These are phyloP conservation scores for Thamnidium elegans DNA, from an alignment of 192 early-diverging fungal genomes.

Conservation along the genomic window DNA sequence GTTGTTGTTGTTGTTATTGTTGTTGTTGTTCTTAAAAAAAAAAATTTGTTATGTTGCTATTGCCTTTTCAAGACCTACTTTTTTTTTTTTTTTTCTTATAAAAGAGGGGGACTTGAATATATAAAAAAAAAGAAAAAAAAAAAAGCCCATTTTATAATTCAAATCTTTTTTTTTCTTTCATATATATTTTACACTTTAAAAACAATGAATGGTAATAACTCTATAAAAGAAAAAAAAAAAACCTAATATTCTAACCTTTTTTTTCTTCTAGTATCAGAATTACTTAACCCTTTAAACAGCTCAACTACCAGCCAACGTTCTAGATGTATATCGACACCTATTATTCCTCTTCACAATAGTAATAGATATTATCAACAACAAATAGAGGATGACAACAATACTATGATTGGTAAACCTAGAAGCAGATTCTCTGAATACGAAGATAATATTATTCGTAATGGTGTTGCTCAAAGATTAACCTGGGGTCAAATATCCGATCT, in stretches of 20 bases:
- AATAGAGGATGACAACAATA: neutral
- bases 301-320: neutral
- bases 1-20: no score
- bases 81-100: neutral
- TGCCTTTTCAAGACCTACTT: neutral
- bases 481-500: slow-evolving; percentile 38
- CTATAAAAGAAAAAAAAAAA: neutral
- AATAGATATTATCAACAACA: neutral
- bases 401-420: slow-evolving; percentile 22
- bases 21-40: neutral
- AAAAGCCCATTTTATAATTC: neutral
- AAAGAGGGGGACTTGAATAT: neutral
- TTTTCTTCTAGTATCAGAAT: slow-evolving; percentile 1
- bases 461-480: slow-evolving; percentile 34
- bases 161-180: neutral
- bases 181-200: neutral
- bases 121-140: neutral
- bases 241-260: neutral
- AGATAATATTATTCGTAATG: slow-evolving; percentile 35
- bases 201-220: neutral
- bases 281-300: slow-evolving; percentile 8
- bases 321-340: neutral
- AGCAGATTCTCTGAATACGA: slow-evolving; percentile 33
- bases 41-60: neutral
- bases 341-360: neutral